phyloP scores from a whole-genome alignment of 73 alveolate genomes.

The Loxodes magnus region DNA sequence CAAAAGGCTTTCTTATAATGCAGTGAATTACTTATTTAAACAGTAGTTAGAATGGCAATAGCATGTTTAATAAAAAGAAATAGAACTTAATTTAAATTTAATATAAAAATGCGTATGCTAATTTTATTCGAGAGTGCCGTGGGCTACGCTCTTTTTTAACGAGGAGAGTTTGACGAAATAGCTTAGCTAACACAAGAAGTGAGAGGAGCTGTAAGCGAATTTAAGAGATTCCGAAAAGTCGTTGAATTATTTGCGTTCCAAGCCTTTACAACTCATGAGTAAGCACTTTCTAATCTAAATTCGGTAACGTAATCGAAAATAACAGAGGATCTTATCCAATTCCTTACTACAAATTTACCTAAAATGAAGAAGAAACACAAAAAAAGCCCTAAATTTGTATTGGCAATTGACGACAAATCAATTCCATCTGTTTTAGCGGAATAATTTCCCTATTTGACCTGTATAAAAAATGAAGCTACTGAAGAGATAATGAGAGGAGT shows the following conservation, averaged over 20 bases:
- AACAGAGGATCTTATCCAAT: slow-evolving; percentile 49
- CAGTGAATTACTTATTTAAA: too few relatives aligned
- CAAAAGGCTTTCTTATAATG: too few relatives aligned
- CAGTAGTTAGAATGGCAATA: too few relatives aligned
- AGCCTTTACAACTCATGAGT: slow-evolving; percentile 57
- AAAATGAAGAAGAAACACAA: slow-evolving; percentile 18
- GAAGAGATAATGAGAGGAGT: slow-evolving; percentile 67
- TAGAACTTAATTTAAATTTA: too few relatives aligned
- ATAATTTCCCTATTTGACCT: slow-evolving; percentile 7
- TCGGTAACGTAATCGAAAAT: slow-evolving; percentile 32
- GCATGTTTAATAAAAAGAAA: too few relatives aligned
- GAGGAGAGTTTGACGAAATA: slow-evolving; percentile 6
- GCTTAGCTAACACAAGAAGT: slow-evolving; percentile 8
- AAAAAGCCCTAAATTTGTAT: slow-evolving; percentile 36
- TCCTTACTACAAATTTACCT: slow-evolving; percentile 62
- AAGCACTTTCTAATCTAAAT: slow-evolving; percentile 43
- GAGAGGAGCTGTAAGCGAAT: slow-evolving; percentile 25
- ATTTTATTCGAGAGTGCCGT: slow-evolving; percentile 17
- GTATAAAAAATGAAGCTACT: slow-evolving; percentile 34
- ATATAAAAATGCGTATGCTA: too few relatives aligned
- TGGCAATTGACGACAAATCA: slow-evolving; percentile 45
- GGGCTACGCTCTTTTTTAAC: slow-evolving; percentile 7
- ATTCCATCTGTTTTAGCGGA: slow-evolving; percentile 39
- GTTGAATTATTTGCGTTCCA: slow-evolving; percentile 46
- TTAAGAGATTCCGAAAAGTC: slow-evolving; percentile 48